A percentile compares a stretch with the other conserved stretches of the same genome.
phyloP scores from a whole-genome alignment of 1,139 yeast genomes.

The Kurtzmaniella quercitrusa region DNA sequence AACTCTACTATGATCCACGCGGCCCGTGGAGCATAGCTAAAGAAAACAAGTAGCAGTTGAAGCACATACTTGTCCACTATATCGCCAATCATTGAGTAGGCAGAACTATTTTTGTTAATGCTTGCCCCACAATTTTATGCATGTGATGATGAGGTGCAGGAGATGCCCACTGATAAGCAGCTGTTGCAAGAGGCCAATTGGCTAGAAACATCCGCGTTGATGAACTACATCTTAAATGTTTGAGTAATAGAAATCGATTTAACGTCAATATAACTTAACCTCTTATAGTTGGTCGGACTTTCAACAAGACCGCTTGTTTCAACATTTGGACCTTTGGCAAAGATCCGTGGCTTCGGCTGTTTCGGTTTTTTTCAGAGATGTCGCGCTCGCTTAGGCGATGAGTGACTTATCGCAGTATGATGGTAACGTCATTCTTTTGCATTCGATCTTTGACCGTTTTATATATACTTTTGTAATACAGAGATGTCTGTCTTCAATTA shows the following conservation, averaged over 20 bases:
- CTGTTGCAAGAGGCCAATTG: background rate
- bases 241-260: no score
- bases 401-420: no score
- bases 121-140: background rate
- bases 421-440: no score
- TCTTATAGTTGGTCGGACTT: no score
- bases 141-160: background rate
- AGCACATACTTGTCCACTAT: conserved; percentile 12
- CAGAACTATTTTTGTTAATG: background rate
- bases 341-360: background rate
- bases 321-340: background rate
- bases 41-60: conserved; percentile 23
- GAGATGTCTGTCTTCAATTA: no score
- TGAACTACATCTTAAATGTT: no score
- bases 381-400: no score
- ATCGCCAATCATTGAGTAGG: background rate
- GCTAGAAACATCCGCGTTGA: background rate
- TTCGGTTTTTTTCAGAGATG: background rate
- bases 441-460: no score
- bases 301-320: no score
- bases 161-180: background rate
- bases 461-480: no score
- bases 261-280: no score
- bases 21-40: conserved; percentile 55
- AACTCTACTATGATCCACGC: conserved; percentile 63